These are phyloP conservation scores for Aspergillus sclerotialis DNA, from an alignment of 2,329 filamentous ascomycete genomes.

Conservation along the genomic window DNA sequence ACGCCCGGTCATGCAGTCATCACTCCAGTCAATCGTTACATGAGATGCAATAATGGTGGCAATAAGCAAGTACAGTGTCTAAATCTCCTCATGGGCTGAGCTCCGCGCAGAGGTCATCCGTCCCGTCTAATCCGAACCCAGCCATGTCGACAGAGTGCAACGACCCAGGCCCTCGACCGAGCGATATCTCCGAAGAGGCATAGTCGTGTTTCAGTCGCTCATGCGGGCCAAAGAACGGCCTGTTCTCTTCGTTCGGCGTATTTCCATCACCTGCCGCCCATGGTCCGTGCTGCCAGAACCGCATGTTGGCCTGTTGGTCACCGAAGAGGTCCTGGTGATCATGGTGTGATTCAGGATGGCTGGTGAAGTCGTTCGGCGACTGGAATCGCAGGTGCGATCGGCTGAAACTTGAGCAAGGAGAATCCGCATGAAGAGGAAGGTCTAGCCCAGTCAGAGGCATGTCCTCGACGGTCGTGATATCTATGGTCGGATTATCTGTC, in stretches of 20 bases:
- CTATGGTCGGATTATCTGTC: slow-evolving; percentile 34
- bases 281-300: slow-evolving; percentile 38
- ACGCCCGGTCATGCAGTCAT: slow-evolving; percentile 37
- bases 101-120: slow-evolving; percentile 29
- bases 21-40: slow-evolving; percentile 35
- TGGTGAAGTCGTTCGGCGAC: slow-evolving; percentile 34
- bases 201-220: slow-evolving; percentile 38
- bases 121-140: slow-evolving; percentile 34
- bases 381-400: slow-evolving; percentile 36
- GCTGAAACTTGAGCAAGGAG: slow-evolving; percentile 36
- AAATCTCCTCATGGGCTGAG: slow-evolving; percentile 29
- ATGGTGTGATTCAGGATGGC: slow-evolving; percentile 27
- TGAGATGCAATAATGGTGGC: slow-evolving; percentile 25
- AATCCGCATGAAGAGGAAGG: slow-evolving; percentile 34
- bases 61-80: slow-evolving; percentile 15
- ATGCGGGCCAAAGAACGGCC: slow-evolving; percentile 38
- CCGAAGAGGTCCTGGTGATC: slow-evolving; percentile 40
- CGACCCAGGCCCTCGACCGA: slow-evolving; percentile 36
- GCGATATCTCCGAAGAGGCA: slow-evolving; percentile 37
- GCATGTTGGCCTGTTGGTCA: slow-evolving; percentile 38
- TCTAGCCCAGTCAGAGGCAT: slow-evolving; percentile 30
- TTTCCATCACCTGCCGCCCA: slow-evolving; percentile 37
- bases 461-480: slow-evolving; percentile 35
- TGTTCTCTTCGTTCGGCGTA: slow-evolving; percentile 35
- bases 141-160: slow-evolving; percentile 41